These are phyloP conservation scores for Suhomyces taliae DNA, from an alignment of 1,139 yeast species.

Conservation along the genomic window DNA sequence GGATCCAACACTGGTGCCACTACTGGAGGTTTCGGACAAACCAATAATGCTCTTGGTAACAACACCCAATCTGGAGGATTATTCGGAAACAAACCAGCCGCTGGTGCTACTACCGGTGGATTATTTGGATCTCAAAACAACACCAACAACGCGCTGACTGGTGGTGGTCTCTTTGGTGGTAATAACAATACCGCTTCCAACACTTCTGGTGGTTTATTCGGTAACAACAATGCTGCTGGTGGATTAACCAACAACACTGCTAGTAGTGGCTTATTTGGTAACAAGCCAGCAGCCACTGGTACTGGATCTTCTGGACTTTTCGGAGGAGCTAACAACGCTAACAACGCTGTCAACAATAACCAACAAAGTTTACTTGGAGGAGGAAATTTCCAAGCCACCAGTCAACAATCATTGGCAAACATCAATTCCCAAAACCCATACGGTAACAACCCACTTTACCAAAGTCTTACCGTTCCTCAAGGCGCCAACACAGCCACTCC, in stretches of 20 bases:
- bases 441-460: slow-evolving; percentile 67
- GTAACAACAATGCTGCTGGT: slow-evolving; percentile 11
- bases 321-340: slow-evolving; percentile 16
- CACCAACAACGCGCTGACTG: slow-evolving; percentile 6
- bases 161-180: slow-evolving; percentile 34
- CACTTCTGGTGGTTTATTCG: slow-evolving; percentile 27
- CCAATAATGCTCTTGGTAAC: slow-evolving; percentile 1
- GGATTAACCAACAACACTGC: slow-evolving; percentile 7
- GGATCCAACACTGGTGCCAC: slow-evolving; percentile 13
- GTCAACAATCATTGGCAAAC: slow-evolving; percentile 37
- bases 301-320: slow-evolving; percentile 18
- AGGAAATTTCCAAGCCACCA: slow-evolving; percentile 19
- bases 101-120: slow-evolving; percentile 21
- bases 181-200: slow-evolving; percentile 5
- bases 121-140: slow-evolving; percentile 17
- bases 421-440: slow-evolving; percentile 67
- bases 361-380: slow-evolving; percentile 14
- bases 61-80: slow-evolving; percentile 16
- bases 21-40: slow-evolving; percentile 10
- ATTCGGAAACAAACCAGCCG: slow-evolving; percentile 21
- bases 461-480: slow-evolving; percentile 28
- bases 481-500: slow-evolving; percentile 1
- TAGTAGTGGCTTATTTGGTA: slow-evolving; percentile 16
- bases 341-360: slow-evolving; percentile 4
- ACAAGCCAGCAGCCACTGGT: slow-evolving; percentile 14